Percentiles rank a stretch among this genome's conserved stretches.
Conservation (phyloP, 1,284 basidiomycete species). For the Naganishia albida region DNA sequence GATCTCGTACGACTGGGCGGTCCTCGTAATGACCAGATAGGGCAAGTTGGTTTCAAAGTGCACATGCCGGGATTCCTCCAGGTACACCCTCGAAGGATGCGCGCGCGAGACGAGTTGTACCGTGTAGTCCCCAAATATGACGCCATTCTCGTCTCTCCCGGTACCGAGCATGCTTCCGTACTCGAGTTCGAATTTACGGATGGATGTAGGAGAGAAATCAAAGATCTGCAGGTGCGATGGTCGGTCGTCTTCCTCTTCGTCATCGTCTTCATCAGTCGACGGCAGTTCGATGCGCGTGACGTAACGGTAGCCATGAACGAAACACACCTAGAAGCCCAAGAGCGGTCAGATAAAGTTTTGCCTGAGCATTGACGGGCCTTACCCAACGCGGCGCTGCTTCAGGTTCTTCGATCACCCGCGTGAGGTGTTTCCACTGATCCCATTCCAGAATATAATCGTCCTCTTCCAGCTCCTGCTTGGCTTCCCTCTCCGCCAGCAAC, state of each 20-base stretch:
- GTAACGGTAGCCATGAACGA: slow-evolving; percentile 51
- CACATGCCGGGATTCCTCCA: slow-evolving; percentile 13
- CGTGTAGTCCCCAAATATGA: slow-evolving; percentile 20
- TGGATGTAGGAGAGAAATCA: slow-evolving; percentile 20
- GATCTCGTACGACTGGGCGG: slow-evolving; percentile 15
- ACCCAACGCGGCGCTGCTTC: slow-evolving; percentile 45
- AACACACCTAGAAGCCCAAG: slow-evolving; percentile 44
- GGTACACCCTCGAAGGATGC: slow-evolving; percentile 12
- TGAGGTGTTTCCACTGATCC: slow-evolving; percentile 47
- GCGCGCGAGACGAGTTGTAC: slow-evolving; percentile 11
- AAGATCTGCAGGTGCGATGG: slow-evolving; percentile 24
- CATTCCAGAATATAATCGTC: slow-evolving; percentile 35
- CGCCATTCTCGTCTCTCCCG: slow-evolving; percentile 10
- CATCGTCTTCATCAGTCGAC: slow-evolving; percentile 17
- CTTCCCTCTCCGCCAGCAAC: slow-evolving; percentile 32
- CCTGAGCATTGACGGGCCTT: slow-evolving; percentile 25
- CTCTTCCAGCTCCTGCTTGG: not conserved
- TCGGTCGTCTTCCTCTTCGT: slow-evolving; percentile 6
- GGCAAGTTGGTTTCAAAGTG: slow-evolving; percentile 25
- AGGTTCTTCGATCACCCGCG: slow-evolving; percentile 40
- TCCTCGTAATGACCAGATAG: slow-evolving; percentile 20
- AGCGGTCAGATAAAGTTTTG: not conserved
- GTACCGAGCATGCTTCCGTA: slow-evolving; percentile 24
- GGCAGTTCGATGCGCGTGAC: slow-evolving; percentile 36
- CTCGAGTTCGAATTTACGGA: slow-evolving; percentile 23